Evolutionary conservation across 768 basidiomycete species (phyloP).

Genomic region (Crepidotus variabilis): DNA sequence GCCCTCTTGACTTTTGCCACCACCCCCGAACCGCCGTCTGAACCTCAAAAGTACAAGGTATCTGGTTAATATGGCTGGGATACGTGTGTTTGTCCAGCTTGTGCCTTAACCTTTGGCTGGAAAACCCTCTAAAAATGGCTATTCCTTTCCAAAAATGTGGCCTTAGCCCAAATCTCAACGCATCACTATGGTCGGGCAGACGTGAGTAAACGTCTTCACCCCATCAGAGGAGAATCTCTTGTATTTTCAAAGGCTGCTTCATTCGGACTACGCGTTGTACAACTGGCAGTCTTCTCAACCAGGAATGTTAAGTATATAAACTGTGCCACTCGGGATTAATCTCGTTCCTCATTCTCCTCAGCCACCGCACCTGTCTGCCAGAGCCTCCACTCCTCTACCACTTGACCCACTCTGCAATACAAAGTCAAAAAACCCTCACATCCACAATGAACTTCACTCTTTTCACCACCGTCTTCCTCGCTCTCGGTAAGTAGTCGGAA

Average conservation of each 20-base stretch:
- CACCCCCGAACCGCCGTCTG: no score
- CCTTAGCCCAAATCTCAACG: background rate
- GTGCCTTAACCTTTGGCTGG: no score
- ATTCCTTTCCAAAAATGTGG: no score
- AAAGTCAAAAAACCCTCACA: conserved; percentile 5
- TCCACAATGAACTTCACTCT: conserved; percentile 26
- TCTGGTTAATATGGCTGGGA: no score
- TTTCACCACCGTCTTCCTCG: conserved; percentile 20
- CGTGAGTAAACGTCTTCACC: background rate
- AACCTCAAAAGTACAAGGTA: no score
- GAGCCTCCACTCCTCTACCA: background rate
- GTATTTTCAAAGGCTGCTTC: background rate
- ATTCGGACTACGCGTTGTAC: background rate
- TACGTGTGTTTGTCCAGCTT: no score
- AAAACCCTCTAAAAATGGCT: no score
- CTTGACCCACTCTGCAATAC: background rate
- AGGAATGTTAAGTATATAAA: background rate
- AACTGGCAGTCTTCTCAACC: background rate
- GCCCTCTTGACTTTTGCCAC: no score
- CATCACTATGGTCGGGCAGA: background rate
- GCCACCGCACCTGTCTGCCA: background rate
- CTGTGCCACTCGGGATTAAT: background rate
- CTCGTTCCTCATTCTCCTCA: background rate
- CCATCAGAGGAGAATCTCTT: background rate
- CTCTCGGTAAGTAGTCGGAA: conserved; percentile 21